Evolutionary conservation across 164 flowering plant genomes (phyloP).

Genomic region (Kingdonia uniflora): DNA sequence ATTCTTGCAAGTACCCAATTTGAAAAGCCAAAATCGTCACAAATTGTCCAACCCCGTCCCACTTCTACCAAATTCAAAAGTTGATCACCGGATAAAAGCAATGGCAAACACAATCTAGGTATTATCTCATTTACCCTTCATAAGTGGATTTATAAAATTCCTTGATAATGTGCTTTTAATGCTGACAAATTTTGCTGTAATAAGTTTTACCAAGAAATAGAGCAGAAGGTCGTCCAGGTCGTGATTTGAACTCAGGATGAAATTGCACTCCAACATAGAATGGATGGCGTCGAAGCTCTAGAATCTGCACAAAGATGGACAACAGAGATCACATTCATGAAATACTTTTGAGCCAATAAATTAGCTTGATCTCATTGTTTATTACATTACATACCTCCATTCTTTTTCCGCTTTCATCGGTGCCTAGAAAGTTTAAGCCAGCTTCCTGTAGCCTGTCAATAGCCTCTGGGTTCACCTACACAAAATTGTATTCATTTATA

Average conservation of each 20-base stretch:
- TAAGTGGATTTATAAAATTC: too few relatives aligned
- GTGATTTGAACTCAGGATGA: constrained; percentile 95
- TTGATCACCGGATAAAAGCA: too few relatives aligned
- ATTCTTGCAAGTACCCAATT: too few relatives aligned
- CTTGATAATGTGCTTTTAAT: too few relatives aligned
- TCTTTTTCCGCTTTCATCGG: constrained; percentile 79
- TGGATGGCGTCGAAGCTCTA: constrained; percentile 79
- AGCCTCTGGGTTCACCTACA: constrained; percentile 83
- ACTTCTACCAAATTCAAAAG: too few relatives aligned
- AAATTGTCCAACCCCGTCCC: too few relatives aligned
- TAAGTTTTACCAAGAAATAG: constrained; percentile 55
- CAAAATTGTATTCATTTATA: constrained; percentile 1
- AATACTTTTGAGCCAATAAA: neutral
- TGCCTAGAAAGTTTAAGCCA: constrained; percentile 85
- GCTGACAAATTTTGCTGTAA: too few relatives aligned
- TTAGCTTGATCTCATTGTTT: constrained; percentile 1
- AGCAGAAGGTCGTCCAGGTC: constrained; percentile 89
- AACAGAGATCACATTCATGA: constrained; percentile 2
- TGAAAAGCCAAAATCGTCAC: too few relatives aligned
- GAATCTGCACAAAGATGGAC: constrained; percentile 37
- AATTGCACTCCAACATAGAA: constrained; percentile 93
- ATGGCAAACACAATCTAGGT: too few relatives aligned
- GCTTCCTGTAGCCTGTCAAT: constrained; percentile 55
- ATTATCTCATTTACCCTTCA: too few relatives aligned
- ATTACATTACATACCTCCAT: constrained; percentile 60